Conservation (phyloP, 345 rosid species). For the Trapa incisa region DNA sequence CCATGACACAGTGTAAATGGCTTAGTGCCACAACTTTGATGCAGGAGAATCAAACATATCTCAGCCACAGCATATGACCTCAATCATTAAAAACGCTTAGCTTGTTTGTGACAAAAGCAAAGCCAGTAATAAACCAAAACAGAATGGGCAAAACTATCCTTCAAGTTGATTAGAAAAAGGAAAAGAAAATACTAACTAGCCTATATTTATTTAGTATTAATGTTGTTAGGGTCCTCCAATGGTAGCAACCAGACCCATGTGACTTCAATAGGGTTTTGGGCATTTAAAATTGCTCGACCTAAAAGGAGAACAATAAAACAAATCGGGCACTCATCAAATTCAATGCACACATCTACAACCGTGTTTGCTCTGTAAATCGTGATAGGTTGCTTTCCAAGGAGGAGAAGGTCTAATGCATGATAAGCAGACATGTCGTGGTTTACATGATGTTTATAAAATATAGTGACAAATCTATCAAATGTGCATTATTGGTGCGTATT, state of each 20-base stretch:
- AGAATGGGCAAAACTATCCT: neutral
- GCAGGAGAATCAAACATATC: neutral
- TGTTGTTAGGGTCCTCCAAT: slow-evolving; percentile 25
- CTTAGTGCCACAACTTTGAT: neutral
- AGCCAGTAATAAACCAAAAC: neutral
- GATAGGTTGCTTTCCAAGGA: neutral
- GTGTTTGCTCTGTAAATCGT: neutral
- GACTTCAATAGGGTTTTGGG: slow-evolving; percentile 26
- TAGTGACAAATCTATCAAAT: neutral
- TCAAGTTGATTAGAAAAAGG: slow-evolving; percentile 8
- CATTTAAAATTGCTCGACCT: neutral
- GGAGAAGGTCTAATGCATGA: neutral
- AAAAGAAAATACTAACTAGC: neutral
- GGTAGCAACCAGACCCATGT: slow-evolving; percentile 41
- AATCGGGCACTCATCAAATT: slow-evolving; percentile 7
- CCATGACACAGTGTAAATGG: too few relatives aligned
- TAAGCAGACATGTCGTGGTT: neutral
- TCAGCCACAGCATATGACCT: slow-evolving; percentile 5
- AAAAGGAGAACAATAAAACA: neutral
- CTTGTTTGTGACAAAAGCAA: slow-evolving; percentile 8
- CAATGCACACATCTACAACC: slow-evolving; percentile 7
- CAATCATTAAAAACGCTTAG: slow-evolving; percentile 9
- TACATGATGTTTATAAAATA: neutral
- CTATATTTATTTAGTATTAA: slow-evolving; percentile 4
- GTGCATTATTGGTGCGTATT: neutral